These are phyloP conservation scores for Bassia scoparia DNA, from an alignment of 148 eudicot genomes.

Conservation along the genomic window DNA sequence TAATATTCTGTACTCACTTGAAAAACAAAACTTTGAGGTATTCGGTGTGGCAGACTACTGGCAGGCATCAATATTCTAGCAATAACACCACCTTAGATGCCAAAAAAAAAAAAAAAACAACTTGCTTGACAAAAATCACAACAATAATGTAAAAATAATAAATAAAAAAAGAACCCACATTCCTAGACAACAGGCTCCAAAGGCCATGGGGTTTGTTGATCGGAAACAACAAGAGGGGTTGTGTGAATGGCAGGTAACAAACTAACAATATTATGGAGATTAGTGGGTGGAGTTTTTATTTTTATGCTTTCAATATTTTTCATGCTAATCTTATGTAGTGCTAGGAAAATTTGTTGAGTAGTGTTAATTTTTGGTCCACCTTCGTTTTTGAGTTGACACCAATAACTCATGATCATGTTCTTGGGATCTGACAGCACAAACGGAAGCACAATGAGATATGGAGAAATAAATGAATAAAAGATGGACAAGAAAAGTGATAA, in stretches of 20 bases:
- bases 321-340: too few species aligned
- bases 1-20: too few species aligned
- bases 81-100: background rate
- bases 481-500: too few species aligned
- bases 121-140: background rate
- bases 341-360: too few species aligned
- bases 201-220: constrained; percentile 27
- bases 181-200: constrained; percentile 13
- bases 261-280: background rate
- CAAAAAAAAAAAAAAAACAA: background rate
- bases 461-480: too few species aligned
- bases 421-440: too few species aligned
- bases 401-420: too few species aligned
- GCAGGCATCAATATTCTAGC: too few species aligned
- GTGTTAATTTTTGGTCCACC: too few species aligned
- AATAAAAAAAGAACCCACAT: background rate
- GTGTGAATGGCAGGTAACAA: constrained; percentile 15
- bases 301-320: background rate
- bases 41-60: background rate
- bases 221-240: constrained; percentile 23
- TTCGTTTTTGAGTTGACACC: too few species aligned
- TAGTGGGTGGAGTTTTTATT: background rate
- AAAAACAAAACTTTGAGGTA: background rate
- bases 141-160: background rate
- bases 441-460: too few species aligned